phyloP scores from a whole-genome alignment of 179 eudicot genomes.

The Corrigiola litoralis region DNA sequence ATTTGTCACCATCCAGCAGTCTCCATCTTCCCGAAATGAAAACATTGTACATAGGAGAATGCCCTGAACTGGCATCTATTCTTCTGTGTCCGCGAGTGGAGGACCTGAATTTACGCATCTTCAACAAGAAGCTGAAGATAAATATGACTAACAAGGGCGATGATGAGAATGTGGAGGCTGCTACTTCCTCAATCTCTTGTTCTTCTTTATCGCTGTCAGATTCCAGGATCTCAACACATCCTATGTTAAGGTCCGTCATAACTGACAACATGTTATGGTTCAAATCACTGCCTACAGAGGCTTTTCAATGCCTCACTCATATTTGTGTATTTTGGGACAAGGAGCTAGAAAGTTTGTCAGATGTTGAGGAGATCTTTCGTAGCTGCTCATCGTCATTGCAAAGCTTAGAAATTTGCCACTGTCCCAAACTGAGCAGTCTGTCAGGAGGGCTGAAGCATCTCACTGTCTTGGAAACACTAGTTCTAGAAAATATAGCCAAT shows the following conservation, averaged over 20 bases:
- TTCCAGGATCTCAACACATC: not conserved
- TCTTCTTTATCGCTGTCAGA: not conserved
- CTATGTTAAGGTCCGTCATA: constrained; percentile 6
- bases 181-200: not conserved
- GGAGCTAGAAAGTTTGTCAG: constrained; percentile 8
- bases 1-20: not conserved
- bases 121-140: constrained; percentile 11
- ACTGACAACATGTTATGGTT: constrained; percentile 9
- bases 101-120: not conserved
- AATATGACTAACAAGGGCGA: not conserved
- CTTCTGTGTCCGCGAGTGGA: constrained; percentile 18
- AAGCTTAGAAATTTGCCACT: not conserved
- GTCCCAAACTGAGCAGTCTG: constrained; percentile 8
- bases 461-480: constrained; percentile 21
- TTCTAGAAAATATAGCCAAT: not conserved
- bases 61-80: constrained; percentile 13
- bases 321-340: constrained; percentile 6
- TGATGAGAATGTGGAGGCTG: not conserved
- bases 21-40: constrained; percentile 12
- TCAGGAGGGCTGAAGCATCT: constrained; percentile 12
- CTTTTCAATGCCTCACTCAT: constrained; percentile 7
- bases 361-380: not conserved
- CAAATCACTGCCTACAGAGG: constrained; percentile 8
- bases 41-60: constrained; percentile 7
- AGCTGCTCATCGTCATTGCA: constrained; percentile 22